A percentile compares a stretch with the other conserved stretches of the same genome.
These are phyloP conservation scores for Yarrowia sp. DNA, from an alignment of 805 yeast genomes.

Conservation along the genomic window DNA sequence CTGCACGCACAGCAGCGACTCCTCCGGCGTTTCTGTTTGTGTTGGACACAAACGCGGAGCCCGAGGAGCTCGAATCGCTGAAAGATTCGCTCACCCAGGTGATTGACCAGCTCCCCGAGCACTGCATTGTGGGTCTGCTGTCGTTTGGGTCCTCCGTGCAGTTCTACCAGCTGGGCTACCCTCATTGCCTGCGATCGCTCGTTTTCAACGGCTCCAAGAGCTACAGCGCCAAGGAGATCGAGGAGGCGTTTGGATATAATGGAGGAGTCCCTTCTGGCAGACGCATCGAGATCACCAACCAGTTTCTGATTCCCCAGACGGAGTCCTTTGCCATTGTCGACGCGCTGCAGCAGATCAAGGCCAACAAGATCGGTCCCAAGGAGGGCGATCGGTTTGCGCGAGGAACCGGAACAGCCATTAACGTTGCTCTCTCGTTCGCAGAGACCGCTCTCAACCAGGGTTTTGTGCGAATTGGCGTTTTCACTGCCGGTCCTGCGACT, in stretches of 20 bases:
- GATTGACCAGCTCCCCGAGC: constrained; percentile 78
- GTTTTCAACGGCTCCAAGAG: constrained; percentile 88
- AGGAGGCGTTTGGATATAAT: constrained; percentile 57
- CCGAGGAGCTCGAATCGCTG: constrained; percentile 75
- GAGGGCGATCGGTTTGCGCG: constrained; percentile 83
- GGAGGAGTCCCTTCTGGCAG: background rate
- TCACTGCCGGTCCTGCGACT: constrained; percentile 94
- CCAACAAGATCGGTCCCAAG: constrained; percentile 79
- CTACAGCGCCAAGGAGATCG: constrained; percentile 51
- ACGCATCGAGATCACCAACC: constrained; percentile 4
- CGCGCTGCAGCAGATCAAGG: constrained; percentile 70
- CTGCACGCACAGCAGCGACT: constrained; percentile 71
- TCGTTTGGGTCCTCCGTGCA: constrained; percentile 87
- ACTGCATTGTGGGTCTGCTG: constrained; percentile 79
- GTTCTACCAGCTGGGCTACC: constrained; percentile 74
- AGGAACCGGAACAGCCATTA: constrained; percentile 89
- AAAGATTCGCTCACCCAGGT: constrained; percentile 78
- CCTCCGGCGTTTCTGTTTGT: constrained; percentile 86
- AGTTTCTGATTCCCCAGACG: constrained; percentile 71
- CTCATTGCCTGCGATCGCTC: constrained; percentile 64
- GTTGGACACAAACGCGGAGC: constrained; percentile 84
- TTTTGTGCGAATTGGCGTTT: constrained; percentile 85
- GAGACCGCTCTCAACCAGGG: constrained; percentile 72
- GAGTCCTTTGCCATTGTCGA: constrained; percentile 77
- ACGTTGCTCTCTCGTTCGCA: constrained; percentile 75